Evolutionary conservation across 768 basidiomycete genomes (phyloP), one percentile per base, ranked within the genome.

Genomic region (Mrakia hoshinonis): DNA sequence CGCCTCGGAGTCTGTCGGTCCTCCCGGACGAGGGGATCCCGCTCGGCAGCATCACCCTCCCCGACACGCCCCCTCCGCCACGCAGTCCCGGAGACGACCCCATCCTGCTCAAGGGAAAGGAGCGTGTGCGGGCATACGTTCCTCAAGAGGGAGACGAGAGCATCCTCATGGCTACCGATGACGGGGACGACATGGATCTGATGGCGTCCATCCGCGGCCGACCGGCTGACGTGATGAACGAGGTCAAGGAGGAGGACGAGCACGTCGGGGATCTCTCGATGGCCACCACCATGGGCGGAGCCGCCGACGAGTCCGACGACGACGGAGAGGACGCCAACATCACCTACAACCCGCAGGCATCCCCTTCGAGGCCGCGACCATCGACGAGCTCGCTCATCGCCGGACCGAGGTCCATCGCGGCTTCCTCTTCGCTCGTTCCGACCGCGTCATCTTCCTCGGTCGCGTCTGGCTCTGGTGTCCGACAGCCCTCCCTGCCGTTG

Each of bases 81-180:
- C 22, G 15, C 12, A 72, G 70, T 60, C 70, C 70, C 15, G 63
- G 70, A 5, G 70, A 72, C 47, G 70, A 72, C 29, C 70, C 70
- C 11, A 67, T 72, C 46, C 29, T 72, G 52, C 60, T 72, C 36
- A 46, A 47, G 47, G 70, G 65, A 1, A 58, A 7, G 34, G 47
- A 58, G 47, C 39, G 55, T 0, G 31, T 61, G 34, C 38, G 43
- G n/a, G 34, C 54, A 22, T 48, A 47, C 52, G 64, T 31, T 15
- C 46, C 60, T 29, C 54, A 15, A 20, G 55, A 36, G 22, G 55
- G 36, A 18, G 31, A 15, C 5, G 51, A 72, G 52, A 55, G 31
- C 6, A 15, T 60, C 31, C 10, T 66, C 18, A 24, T 48, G 54
- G 36, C 43, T 1, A 20, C 62, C 22, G 61, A 39, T 12, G 46